Base-by-base conservation (phyloP, 164 flowering plant genomes). In the Vitis amurensis region DNA sequence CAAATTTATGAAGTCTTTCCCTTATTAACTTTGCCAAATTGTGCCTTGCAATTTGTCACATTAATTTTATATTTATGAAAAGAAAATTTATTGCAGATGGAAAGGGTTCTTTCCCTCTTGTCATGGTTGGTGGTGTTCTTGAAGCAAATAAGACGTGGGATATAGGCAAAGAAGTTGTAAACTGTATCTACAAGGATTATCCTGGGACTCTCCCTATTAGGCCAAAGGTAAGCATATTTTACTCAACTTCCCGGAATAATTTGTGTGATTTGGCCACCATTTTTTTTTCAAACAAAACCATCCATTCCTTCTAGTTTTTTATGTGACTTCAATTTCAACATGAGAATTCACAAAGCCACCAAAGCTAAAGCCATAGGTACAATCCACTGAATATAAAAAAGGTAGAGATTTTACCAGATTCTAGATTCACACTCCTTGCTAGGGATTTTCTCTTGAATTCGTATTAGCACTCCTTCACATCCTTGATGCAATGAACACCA, bases 91-190 rank as follows among this genome's bases (percentile, higher is more conserved):
- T 72, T 82, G 86, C 96, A 95, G 99, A 90, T 80, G 91, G 91
- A 74, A 83, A 77, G 31, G 82, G 63, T 65, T 78, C 84, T 74
- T 95, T 92, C 71, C 94, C 97, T 31, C 86, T 95, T 67, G 97
- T 95, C 37, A 86, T 95, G 97, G 99, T 95, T 68, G 99, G 99
- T 72, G 97, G 98, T 57, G 98, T 92, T 52, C 96, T 94, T 76
- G 89, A 85, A 85, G 97, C 93, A 53, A 92, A 94, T 73, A 80
- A 76, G 80, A 85, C 73, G 16, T 91, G 97, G 99, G 94, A 92
- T 69, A 92, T 94, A 51, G 95, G 92, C 16, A 81, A 81, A 66
- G 96, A 92, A 87, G 94, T 91, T 27, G 76, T 85, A 57, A 74
- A 79, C 59, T 81, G 82, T 66, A 78, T 91, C 66, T 73, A 71